Evolutionary conservation across 441 rosid genomes (phyloP).

Genomic region (Geranium incanum): DNA sequence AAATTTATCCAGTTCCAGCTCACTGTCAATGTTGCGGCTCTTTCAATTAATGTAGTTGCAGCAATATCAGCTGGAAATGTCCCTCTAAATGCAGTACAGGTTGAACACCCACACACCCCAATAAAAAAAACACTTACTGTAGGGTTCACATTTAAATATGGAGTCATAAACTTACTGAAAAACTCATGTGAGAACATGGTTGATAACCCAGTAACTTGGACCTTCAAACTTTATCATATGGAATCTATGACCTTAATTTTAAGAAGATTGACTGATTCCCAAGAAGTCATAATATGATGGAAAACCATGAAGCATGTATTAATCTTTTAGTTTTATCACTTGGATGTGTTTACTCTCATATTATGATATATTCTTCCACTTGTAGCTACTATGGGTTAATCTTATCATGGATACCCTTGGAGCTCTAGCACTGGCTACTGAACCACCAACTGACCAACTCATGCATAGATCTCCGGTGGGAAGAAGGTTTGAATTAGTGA

Average conservation of each 20-base stretch:
- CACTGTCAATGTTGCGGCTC: constrained; percentile 95
- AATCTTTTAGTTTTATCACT: background rate
- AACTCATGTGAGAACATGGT: background rate
- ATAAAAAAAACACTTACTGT: background rate
- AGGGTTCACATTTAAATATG: background rate
- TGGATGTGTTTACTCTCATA: background rate
- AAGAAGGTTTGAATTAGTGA: constrained; percentile 44
- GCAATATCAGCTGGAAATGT: constrained; percentile 90
- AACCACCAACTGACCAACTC: constrained; percentile 90
- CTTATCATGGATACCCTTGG: constrained; percentile 99
- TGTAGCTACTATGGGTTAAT: constrained; percentile 97
- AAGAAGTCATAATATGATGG: background rate
- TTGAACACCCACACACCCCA: constrained; percentile 18
- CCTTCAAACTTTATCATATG: background rate
- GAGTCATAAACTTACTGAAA: background rate
- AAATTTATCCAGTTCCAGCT: constrained; percentile 98
- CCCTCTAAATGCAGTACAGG: constrained; percentile 98
- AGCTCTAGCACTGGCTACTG: constrained; percentile 93
- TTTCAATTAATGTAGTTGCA: constrained; percentile 81
- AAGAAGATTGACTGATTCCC: background rate
- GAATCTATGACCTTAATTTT: no score
- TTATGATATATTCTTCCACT: constrained; percentile 9
- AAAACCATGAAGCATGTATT: background rate
- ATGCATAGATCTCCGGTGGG: constrained; percentile 86
- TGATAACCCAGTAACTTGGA: background rate